Evolutionary conservation across 208 protist species (phyloP).

Genomic region (Phytomonas sp.): DNA sequence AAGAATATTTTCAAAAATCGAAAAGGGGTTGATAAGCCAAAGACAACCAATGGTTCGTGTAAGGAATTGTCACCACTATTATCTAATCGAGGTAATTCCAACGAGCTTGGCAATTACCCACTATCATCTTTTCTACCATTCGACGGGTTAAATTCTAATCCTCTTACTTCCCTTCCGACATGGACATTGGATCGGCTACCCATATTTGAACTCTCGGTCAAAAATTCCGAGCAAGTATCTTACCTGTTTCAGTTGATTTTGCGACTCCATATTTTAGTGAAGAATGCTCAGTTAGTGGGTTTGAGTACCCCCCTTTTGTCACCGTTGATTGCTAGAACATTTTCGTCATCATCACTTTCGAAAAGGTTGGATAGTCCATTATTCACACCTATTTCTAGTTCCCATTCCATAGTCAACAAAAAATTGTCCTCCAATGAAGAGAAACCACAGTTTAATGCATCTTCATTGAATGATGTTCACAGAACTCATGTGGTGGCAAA

Average conservation of each 20-base stretch:
- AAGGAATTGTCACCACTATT: background rate
- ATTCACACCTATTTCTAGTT: background rate
- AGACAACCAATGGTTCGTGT: background rate
- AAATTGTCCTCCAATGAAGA: background rate
- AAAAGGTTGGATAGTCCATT: background rate
- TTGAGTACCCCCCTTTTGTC: background rate
- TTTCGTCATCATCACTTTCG: background rate
- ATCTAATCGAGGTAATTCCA: background rate
- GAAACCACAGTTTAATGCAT: background rate
- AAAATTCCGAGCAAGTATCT: constrained; percentile 10
- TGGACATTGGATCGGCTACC: constrained; percentile 4
- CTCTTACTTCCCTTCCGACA: background rate
- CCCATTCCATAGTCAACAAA: background rate
- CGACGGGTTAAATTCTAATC: background rate
- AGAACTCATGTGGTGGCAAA: background rate
- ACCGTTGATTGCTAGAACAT: background rate
- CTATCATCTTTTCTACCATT: background rate
- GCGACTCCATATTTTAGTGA: constrained; percentile 11
- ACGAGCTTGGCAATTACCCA: background rate
- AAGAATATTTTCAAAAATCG: background rate
- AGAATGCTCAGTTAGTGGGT: background rate
- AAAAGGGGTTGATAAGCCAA: background rate
- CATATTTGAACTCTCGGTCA: constrained; percentile 12
- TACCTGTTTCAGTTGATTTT: constrained; percentile 12
- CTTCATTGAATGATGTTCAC: background rate